phyloP scores from a whole-genome alignment of 129 eudicot genomes.

The Centrapalus pauciflorus region DNA sequence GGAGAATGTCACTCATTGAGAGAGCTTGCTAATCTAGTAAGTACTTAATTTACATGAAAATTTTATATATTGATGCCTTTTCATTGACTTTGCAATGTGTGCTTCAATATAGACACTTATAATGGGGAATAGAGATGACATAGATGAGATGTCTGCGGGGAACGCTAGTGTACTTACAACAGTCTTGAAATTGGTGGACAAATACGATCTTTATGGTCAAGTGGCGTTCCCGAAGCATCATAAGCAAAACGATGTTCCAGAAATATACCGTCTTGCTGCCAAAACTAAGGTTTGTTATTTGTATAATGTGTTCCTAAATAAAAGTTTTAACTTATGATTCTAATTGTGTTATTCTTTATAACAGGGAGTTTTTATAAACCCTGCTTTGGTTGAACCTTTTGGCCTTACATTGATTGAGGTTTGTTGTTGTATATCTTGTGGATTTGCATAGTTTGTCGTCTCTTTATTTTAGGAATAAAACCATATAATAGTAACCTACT shows the following conservation, averaged over 20 bases:
- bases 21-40: conserved; percentile 93
- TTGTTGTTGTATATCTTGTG: conserved; percentile 7
- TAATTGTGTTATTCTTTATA: neutral
- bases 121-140: conserved; percentile 94
- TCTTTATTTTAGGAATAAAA: too few species aligned
- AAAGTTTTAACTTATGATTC: conserved; percentile 4
- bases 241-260: conserved; percentile 90
- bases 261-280: conserved; percentile 80
- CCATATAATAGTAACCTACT: too few species aligned
- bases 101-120: conserved; percentile 60
- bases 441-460: neutral
- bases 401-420: conserved; percentile 96
- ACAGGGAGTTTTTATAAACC: conserved; percentile 94
- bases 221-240: conserved; percentile 97
- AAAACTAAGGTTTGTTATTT: conserved; percentile 58
- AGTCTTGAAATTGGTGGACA: conserved; percentile 73
- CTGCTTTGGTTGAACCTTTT: conserved; percentile 91
- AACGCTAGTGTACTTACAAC: conserved; percentile 76
- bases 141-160: conserved; percentile 79
- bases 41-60: conserved; percentile 14
- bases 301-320: neutral
- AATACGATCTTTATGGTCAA: conserved; percentile 83
- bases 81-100: neutral
- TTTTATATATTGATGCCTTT: neutral
- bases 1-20: conserved; percentile 89